Base-by-base conservation (phyloP, 2,329 filamentous ascomycete species). In the Aspergillus neoniger region DNA sequence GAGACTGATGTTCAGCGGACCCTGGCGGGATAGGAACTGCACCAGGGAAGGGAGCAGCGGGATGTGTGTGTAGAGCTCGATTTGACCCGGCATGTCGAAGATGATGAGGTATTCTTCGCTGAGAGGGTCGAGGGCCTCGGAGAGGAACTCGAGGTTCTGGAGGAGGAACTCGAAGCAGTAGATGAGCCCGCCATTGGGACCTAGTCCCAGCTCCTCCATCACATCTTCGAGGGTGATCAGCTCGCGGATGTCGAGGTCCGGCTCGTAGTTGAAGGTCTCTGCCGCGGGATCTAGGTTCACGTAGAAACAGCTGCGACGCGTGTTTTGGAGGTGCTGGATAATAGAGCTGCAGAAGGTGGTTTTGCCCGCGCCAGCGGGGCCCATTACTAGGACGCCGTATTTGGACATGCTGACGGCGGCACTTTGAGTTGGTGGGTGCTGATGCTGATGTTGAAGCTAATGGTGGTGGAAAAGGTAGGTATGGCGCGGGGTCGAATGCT, bases 1-100 rank as follows among this genome's bases (percentile, higher is more conserved):
- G 69, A 98, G 86, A 70, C 90, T 91, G 73, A 98, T 90, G 77
- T 96, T 94, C 67, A 98, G 83, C 19, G 88, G 86, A 8, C 93
- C 93, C 10, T 87, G 82, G 64, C 90, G 86, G 44, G 89, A 92
- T 55, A 98, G 84, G 74, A 91, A 91, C 71, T 88, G 89, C 66
- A 94, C 88, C 51, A 99, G 85, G 19, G 88, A 86, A 1, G 95
- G 95, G 32, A 99, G 82, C 66, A 99, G 90, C 41, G 95, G 95
- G 36, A 98, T 91, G 75, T 99, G 95, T 2, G 94, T 98, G 80
- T 98, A 99, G 14, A 99, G 86, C 80, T 99, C 95, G 77, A 99
- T 98, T 81, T 99, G 95, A 59, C 95, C 95, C 0, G 95, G 95
- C 91, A 98, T 97, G 79, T 99, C 95, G 79, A 99, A 92, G 65